Evolutionary conservation across 2,329 filamentous ascomycete species (phyloP).

Genomic region (Aciculosporium take): DNA sequence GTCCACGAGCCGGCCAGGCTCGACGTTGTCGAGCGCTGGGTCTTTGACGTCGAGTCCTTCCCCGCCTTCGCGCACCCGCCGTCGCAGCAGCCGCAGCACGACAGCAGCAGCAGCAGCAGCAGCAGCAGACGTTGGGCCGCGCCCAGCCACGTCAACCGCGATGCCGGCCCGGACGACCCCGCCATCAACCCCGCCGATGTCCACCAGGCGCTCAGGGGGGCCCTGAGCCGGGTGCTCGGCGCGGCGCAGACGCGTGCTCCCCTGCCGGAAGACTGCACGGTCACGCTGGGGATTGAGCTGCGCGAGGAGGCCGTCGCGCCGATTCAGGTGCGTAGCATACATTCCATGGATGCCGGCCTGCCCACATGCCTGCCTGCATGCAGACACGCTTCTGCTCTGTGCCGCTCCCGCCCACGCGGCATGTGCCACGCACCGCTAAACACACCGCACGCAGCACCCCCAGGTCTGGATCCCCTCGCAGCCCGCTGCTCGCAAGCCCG

Average conservation of each 20-base stretch:
- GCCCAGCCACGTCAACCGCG: slow-evolving; percentile 12
- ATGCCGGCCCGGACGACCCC: slow-evolving; percentile 13
- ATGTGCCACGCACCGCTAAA: too few relatives aligned
- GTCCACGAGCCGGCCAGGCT: slow-evolving; percentile 26
- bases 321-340: slow-evolving; percentile 42
- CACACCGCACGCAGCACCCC: slow-evolving; percentile 29
- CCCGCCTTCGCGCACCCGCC: slow-evolving; percentile 17
- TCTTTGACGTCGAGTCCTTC: slow-evolving; percentile 42
- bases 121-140: too few relatives aligned
- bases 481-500: slow-evolving; percentile 19
- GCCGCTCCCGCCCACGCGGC: too few relatives aligned
- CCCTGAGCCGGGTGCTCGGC: slow-evolving; percentile 47
- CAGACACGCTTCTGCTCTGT: too few relatives aligned
- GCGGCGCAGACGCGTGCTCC: slow-evolving; percentile 40
- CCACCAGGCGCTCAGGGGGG: slow-evolving; percentile 58
- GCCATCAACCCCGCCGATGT: slow-evolving; percentile 43
- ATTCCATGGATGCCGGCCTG: too few relatives aligned
- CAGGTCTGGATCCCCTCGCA: slow-evolving; percentile 47
- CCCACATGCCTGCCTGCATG: too few relatives aligned
- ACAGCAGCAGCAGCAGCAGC: background rate
- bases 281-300: slow-evolving; percentile 63
- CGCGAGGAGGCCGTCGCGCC: slow-evolving; percentile 44
- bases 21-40: slow-evolving; percentile 44
- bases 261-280: slow-evolving; percentile 53
- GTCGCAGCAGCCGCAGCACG: background rate